phyloP scores from a whole-genome alignment of 208 protist species.

The Acanthamoeba castellanii region DNA sequence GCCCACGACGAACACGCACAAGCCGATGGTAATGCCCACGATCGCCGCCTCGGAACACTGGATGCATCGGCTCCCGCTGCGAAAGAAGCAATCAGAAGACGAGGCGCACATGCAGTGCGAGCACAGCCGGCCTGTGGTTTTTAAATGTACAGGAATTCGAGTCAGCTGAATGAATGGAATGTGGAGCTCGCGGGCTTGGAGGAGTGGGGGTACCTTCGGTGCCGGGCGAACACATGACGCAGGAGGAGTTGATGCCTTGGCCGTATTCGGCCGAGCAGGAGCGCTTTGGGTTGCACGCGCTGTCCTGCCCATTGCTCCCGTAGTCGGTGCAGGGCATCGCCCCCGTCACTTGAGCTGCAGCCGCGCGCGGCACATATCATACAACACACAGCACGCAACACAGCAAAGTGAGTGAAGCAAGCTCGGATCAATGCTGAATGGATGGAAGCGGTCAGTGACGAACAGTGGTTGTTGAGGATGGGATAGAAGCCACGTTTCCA shows the following conservation, averaged over 20 bases:
- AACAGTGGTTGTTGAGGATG: not conserved
- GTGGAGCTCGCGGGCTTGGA: no score
- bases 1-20: not conserved
- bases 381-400: no score
- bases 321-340: not conserved
- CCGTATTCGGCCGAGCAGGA: not conserved
- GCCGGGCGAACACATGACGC: not conserved
- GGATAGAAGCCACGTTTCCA: constrained; percentile 18
- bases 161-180: not conserved
- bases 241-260: not conserved
- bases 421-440: no score
- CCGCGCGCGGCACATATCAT: no score
- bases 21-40: not conserved
- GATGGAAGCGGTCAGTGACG: not conserved
- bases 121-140: not conserved
- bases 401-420: not conserved
- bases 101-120: not conserved
- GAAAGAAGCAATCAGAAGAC: not conserved
- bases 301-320: not conserved
- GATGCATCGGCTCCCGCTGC: not conserved
- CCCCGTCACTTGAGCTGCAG: not conserved
- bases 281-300: not conserved
- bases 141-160: not conserved
- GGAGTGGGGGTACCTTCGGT: not conserved
- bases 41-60: not conserved